Evolutionary conservation across 768 basidiomycete genomes (phyloP).

Genomic region (Boletus subcaerulescens): DNA sequence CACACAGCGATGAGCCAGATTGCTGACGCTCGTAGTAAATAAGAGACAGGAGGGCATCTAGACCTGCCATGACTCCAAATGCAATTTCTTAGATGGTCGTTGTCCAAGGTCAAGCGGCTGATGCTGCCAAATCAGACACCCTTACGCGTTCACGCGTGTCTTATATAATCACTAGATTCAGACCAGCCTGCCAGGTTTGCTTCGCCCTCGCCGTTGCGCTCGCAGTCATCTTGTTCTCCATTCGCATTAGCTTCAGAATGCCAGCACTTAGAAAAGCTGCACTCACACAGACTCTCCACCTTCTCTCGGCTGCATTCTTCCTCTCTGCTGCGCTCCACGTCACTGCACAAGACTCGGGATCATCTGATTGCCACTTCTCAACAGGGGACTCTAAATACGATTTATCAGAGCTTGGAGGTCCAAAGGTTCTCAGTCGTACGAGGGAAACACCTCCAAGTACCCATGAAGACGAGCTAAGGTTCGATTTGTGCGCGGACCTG

Average conservation of each 20-base stretch:
- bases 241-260: constrained; percentile 19
- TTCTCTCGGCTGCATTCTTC: constrained; percentile 15
- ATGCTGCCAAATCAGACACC: constrained; percentile 15
- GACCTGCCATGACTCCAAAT: constrained; percentile 48
- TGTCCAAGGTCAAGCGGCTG: constrained; percentile 8
- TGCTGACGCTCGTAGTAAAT: constrained; percentile 84
- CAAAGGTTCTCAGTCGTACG: constrained; percentile 48
- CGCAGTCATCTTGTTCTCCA: not conserved
- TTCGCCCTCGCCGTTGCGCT: no score
- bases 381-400: constrained; percentile 52
- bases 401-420: constrained; percentile 52
- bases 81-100: constrained; percentile 11
- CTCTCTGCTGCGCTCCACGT: constrained; percentile 24
- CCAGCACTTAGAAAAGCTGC: constrained; percentile 12
- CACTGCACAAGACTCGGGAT: constrained; percentile 35
- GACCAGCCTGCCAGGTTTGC: not conserved
- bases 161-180: constrained; percentile 24
- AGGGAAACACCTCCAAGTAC: constrained; percentile 62
- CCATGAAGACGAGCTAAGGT: constrained; percentile 55
- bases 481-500: constrained; percentile 68
- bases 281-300: not conserved
- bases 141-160: constrained; percentile 33
- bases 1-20: constrained; percentile 78
- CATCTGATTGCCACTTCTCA: constrained; percentile 54
- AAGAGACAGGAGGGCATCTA: constrained; percentile 49